Percentiles rank a stretch among this genome's conserved stretches.
Conservation (phyloP, 805 yeast genomes). For the Saccharomyces paradoxus region DNA sequence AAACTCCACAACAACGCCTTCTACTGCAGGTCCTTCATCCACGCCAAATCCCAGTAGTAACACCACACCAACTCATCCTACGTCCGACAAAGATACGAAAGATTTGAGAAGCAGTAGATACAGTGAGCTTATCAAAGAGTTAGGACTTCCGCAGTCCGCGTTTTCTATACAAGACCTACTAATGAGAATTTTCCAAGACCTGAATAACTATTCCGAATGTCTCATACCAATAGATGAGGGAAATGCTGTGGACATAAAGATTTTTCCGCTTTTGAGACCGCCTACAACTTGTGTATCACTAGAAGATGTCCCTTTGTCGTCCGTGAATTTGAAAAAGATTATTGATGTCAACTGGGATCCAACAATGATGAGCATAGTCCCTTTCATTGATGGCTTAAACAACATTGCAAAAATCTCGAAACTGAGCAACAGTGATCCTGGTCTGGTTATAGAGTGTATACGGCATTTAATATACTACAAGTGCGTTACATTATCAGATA, state of each 20-base stretch:
- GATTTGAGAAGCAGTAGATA: constrained; percentile 8
- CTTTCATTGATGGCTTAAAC: constrained; percentile 82
- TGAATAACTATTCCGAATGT: constrained; percentile 93
- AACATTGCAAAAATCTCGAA: constrained; percentile 69
- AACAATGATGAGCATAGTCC: constrained; percentile 80
- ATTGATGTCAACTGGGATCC: constrained; percentile 96
- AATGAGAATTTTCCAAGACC: constrained; percentile 86
- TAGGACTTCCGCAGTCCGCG: constrained; percentile 20
- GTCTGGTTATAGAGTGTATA: constrained; percentile 74
- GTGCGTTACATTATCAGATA: constrained; percentile 73
- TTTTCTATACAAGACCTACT: constrained; percentile 64
- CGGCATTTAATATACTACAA: constrained; percentile 87
- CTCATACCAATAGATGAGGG: constrained; percentile 86
- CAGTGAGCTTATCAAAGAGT: constrained; percentile 23
- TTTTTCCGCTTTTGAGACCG: constrained; percentile 82
- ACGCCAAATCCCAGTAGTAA: constrained; percentile 1
- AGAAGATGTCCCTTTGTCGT: constrained; percentile 86
- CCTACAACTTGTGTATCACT: constrained; percentile 70
- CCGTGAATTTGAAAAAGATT: constrained; percentile 61
- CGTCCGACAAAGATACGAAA: constrained; percentile 6
- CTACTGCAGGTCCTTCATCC: constrained; percentile 6
- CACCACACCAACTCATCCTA: background rate
- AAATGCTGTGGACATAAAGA: constrained; percentile 83
- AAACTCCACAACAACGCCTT: constrained; percentile 2
- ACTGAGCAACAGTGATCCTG: constrained; percentile 72